Conservation (phyloP, 2,329 filamentous ascomycete species). For the Colletotrichum aenigma region DNA sequence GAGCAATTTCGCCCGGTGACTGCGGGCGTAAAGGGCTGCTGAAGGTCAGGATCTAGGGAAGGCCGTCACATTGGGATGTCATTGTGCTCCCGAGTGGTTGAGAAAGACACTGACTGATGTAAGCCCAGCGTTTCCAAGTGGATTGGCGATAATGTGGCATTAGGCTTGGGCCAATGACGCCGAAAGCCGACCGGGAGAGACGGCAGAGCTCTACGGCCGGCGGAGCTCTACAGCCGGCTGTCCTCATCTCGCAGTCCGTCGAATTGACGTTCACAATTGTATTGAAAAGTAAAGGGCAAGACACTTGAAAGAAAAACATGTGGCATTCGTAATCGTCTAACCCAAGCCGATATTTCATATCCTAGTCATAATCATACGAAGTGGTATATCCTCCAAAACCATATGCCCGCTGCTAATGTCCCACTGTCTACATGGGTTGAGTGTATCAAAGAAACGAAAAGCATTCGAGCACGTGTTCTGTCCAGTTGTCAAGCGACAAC, state of each 20-base stretch:
- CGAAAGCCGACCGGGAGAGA: background rate
- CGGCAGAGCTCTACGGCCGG: too few species aligned
- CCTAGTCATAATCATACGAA: constrained; percentile 16
- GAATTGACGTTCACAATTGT: background rate
- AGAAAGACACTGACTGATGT: background rate
- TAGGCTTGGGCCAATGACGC: background rate
- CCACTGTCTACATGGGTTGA: background rate
- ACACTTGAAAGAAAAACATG: background rate
- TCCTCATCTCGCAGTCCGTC: background rate
- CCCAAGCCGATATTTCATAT: constrained; percentile 1
- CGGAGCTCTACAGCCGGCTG: background rate
- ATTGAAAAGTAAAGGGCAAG: rapidly evolving
- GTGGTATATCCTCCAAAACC: constrained; percentile 21
- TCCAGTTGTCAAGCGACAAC: background rate
- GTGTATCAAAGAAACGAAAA: background rate
- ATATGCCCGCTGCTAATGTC: background rate
- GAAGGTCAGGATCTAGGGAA: background rate
- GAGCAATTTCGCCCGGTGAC: background rate
- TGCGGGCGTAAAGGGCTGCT: rapidly evolving
- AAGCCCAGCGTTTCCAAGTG: background rate
- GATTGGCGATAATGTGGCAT: background rate
- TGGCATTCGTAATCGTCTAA: background rate
- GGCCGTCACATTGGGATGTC: background rate
- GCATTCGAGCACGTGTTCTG: background rate
- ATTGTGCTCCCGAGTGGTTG: too few species aligned